Conservation (phyloP, 768 basidiomycete species). For the Lentinula lateritia region DNA sequence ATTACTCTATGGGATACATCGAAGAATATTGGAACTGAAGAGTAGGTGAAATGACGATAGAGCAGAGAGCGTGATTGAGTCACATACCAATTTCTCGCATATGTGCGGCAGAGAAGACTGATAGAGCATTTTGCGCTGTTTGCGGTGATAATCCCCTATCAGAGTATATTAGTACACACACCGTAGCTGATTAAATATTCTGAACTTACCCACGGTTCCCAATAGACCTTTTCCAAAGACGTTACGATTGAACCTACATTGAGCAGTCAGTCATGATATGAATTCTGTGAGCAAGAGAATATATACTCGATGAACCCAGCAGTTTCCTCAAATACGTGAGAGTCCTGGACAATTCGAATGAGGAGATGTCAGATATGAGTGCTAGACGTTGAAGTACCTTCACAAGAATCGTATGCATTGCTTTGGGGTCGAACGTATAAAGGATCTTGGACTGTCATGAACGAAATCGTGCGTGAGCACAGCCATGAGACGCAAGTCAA, state of each 20-base stretch:
- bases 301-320: background rate
- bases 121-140: conserved; percentile 30
- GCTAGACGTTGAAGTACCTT: background rate
- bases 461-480: background rate
- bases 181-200: background rate
- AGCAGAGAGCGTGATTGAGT: conserved; percentile 16
- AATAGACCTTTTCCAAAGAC: background rate
- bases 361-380: background rate
- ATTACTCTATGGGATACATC: background rate
- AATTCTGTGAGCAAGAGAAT: background rate
- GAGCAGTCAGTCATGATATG: background rate
- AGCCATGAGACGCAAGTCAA: background rate
- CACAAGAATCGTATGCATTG: background rate
- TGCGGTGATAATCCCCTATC: conserved; percentile 19
- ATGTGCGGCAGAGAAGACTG: conserved; percentile 26
- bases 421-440: background rate
- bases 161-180: background rate
- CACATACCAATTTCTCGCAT: conserved; percentile 24
- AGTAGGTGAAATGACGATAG: conserved; percentile 12
- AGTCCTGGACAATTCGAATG: background rate
- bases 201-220: background rate
- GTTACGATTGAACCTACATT: background rate
- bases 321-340: background rate
- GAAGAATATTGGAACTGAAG: background rate
- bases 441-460: background rate